Percentiles rank a stretch among this genome's conserved stretches.
These are phyloP conservation scores for Dioscorea dumetorum DNA, from an alignment of 106 monocot species.

Conservation along the genomic window DNA sequence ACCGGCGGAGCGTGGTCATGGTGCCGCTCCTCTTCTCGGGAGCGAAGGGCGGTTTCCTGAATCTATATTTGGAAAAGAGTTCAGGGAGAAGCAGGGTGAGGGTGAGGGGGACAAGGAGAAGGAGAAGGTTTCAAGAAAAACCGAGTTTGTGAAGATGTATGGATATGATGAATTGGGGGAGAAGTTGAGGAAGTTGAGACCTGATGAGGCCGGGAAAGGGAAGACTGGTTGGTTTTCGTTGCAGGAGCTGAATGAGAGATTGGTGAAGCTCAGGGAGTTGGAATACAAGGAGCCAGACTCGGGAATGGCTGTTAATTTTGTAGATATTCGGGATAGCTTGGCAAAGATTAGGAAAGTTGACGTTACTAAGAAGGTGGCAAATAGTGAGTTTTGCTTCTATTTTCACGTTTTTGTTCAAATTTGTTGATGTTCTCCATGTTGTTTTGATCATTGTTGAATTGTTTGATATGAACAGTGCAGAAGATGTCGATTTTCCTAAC, in stretches of 20 bases:
- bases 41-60: constrained; percentile 21
- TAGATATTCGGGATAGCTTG: constrained; percentile 35
- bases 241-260: constrained; percentile 63
- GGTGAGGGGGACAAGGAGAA: background rate
- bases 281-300: constrained; percentile 24
- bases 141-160: constrained; percentile 60
- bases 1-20: background rate
- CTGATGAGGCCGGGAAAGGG: constrained; percentile 25
- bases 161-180: constrained; percentile 64
- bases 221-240: constrained; percentile 52
- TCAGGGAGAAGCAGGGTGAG: constrained; percentile 29
- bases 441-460: constrained; percentile 7
- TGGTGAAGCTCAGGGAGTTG: constrained; percentile 70
- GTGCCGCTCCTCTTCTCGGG: background rate
- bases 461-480: constrained; percentile 32
- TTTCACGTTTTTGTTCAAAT: background rate
- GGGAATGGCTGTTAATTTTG: constrained; percentile 6
- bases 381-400: constrained; percentile 8
- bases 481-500: constrained; percentile 16
- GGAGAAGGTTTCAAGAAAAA: constrained; percentile 18
- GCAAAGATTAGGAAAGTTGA: constrained; percentile 21
- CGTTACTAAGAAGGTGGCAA: constrained; percentile 8
- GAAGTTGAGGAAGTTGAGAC: constrained; percentile 60
- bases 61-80: constrained; percentile 72
- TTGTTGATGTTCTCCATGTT: background rate